phyloP scores from a whole-genome alignment of 78 protist genomes.

The Mantamonas sphyraenae region DNA sequence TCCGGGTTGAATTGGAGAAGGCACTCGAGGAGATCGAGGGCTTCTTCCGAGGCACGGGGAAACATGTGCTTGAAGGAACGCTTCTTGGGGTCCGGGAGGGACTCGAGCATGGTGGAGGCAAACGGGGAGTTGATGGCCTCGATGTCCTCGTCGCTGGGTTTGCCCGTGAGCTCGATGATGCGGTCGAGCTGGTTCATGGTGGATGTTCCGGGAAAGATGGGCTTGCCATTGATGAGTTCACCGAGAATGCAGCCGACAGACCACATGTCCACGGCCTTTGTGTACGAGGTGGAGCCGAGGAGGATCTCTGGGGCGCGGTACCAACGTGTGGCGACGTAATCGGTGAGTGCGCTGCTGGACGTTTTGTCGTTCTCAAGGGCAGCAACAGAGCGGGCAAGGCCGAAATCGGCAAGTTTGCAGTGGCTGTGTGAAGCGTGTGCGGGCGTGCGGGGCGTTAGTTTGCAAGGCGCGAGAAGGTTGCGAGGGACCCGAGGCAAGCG shows the following conservation, averaged over 20 bases:
- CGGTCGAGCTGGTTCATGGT: slow-evolving; percentile 94
- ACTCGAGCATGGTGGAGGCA: slow-evolving; percentile 82
- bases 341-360: slow-evolving; percentile 84
- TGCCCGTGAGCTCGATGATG: slow-evolving; percentile 81
- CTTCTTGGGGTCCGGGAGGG: slow-evolving; percentile 40
- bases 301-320: slow-evolving; percentile 96
- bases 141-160: slow-evolving; percentile 73
- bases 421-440: slow-evolving; percentile 18
- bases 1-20: slow-evolving; percentile 89
- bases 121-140: slow-evolving; percentile 70
- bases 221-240: slow-evolving; percentile 87
- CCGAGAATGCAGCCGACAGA: slow-evolving; percentile 92
- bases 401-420: slow-evolving; percentile 92
- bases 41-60: slow-evolving; percentile 88
- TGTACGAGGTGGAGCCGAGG: slow-evolving; percentile 75
- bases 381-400: slow-evolving; percentile 65
- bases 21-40: slow-evolving; percentile 76
- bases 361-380: slow-evolving; percentile 16
- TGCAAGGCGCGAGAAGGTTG: too few species aligned
- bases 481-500: too few species aligned
- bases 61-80: slow-evolving; percentile 38
- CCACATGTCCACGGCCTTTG: slow-evolving; percentile 82
- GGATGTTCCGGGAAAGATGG: slow-evolving; percentile 93
- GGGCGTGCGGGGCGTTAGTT: too few species aligned
- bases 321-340: slow-evolving; percentile 95